These are phyloP conservation scores for Leonotis leonurus DNA, from an alignment of 257 asterid species.

Conservation along the genomic window DNA sequence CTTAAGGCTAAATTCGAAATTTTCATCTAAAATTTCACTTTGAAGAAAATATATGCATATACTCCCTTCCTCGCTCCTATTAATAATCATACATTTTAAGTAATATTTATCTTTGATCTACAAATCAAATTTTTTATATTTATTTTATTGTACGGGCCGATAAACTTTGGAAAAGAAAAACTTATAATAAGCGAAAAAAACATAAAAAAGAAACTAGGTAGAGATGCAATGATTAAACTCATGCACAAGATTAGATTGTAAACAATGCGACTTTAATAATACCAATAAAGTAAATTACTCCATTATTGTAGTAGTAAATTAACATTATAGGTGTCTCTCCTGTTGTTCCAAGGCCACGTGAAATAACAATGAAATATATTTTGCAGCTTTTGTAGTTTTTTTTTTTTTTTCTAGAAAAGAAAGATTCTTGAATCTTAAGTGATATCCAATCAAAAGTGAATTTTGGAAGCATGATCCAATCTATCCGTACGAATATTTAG, in stretches of 20 bases:
- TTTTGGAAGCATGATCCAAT: background rate
- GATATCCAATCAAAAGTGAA: background rate
- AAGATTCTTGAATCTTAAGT: background rate
- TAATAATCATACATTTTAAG: no score
- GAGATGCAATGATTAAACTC: conserved; percentile 18
- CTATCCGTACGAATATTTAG: background rate
- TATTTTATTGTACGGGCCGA: no score
- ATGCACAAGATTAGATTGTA: conserved; percentile 16
- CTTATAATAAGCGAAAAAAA: background rate
- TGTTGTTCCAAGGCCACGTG: conserved; percentile 12
- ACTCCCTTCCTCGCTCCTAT: no score
- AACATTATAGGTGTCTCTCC: conserved; percentile 19
- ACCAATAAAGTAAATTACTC: no score
- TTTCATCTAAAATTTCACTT: no score
- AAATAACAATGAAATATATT: background rate
- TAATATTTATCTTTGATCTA: no score
- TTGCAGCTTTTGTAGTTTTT: conserved; percentile 15
- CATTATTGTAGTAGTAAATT: no score
- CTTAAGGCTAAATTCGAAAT: no score
- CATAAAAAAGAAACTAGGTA: background rate
- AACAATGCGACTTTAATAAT: no score
- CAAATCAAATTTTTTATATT: no score
- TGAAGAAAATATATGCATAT: background rate
- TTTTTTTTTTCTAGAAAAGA: no score
- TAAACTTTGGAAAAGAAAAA: no score